Conservation (phyloP, 805 yeast genomes). For the Kazachstania africana region DNA sequence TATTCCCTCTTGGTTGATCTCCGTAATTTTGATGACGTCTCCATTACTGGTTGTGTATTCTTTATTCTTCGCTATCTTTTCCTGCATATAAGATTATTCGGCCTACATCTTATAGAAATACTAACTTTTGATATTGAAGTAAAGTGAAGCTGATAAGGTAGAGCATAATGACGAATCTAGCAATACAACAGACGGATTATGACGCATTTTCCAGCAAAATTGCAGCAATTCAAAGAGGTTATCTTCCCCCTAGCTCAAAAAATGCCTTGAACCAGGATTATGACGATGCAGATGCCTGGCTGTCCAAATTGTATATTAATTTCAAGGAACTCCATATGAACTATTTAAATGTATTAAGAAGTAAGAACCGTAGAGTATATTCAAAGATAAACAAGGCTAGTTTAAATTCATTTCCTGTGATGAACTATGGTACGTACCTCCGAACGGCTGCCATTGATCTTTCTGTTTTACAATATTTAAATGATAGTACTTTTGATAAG, state of each 20-base stretch:
- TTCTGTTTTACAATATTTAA: slow-evolving; percentile 33
- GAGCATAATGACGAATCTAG: background rate
- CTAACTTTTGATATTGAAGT: background rate
- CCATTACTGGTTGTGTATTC: background rate
- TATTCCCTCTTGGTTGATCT: slow-evolving; percentile 40
- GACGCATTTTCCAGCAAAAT: slow-evolving; percentile 61
- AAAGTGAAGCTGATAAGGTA: background rate
- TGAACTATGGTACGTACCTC: slow-evolving; percentile 60
- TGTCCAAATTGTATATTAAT: background rate
- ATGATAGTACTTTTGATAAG: background rate
- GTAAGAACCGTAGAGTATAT: slow-evolving; percentile 9
- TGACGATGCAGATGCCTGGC: background rate
- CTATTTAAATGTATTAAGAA: slow-evolving; percentile 13
- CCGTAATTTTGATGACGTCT: background rate
- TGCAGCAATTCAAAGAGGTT: slow-evolving; percentile 39
- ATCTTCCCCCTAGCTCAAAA: slow-evolving; percentile 34
- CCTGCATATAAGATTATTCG: background rate
- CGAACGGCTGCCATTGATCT: slow-evolving; percentile 43
- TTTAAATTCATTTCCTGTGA: slow-evolving; percentile 42
- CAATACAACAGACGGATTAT: slow-evolving; percentile 40
- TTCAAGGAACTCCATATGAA: slow-evolving; percentile 15
- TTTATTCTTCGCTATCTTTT: background rate
- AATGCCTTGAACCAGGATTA: slow-evolving; percentile 5
- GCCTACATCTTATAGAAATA: background rate
- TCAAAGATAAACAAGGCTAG: slow-evolving; percentile 12